Conservation (phyloP, 2,329 filamentous ascomycete genomes). For the Fulvia fulva region DNA sequence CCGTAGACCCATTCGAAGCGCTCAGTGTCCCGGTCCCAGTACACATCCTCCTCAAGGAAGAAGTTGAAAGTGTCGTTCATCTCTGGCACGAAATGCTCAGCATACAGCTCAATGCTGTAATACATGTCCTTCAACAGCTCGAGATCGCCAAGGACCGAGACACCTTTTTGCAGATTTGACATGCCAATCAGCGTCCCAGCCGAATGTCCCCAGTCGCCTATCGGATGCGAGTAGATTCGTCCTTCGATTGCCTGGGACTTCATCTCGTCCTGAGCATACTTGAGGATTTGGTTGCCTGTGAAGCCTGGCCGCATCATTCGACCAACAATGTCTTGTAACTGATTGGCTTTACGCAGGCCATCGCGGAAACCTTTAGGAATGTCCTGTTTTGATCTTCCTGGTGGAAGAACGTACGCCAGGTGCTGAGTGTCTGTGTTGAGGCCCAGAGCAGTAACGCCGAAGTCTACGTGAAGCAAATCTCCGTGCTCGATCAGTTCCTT, state of each 20-base stretch:
- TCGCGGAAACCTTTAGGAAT: conserved; percentile 14
- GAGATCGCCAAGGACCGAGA: conserved; percentile 19
- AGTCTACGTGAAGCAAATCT: conserved; percentile 22
- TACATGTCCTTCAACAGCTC: conserved; percentile 18
- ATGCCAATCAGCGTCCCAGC: conserved; percentile 22
- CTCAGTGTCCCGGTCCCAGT: conserved; percentile 16
- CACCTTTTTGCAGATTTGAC: conserved; percentile 19
- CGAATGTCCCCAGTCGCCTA: conserved; percentile 23
- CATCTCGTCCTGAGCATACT: conserved; percentile 7
- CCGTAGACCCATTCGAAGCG: conserved; percentile 21
- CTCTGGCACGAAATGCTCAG: conserved; percentile 17
- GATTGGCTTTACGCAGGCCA: conserved; percentile 16
- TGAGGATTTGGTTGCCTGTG: conserved; percentile 17
- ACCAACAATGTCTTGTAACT: conserved; percentile 20
- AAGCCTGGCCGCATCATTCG: conserved; percentile 14
- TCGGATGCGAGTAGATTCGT: conserved; percentile 20
- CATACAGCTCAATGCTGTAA: conserved; percentile 21
- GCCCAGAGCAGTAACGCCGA: conserved; percentile 20
- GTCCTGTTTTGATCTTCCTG: conserved; percentile 6
- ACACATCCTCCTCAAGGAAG: conserved; percentile 22
- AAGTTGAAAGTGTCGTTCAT: conserved; percentile 17
- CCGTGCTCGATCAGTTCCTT: conserved; percentile 5
- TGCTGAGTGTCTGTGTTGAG: conserved; percentile 24
- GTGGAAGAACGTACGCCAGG: conserved; percentile 19
- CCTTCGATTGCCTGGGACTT: conserved; percentile 11